Evolutionary conservation across 371 early-diverging fungal genomes (phyloP).

Genomic region (Nosema muscidifuracis): DNA sequence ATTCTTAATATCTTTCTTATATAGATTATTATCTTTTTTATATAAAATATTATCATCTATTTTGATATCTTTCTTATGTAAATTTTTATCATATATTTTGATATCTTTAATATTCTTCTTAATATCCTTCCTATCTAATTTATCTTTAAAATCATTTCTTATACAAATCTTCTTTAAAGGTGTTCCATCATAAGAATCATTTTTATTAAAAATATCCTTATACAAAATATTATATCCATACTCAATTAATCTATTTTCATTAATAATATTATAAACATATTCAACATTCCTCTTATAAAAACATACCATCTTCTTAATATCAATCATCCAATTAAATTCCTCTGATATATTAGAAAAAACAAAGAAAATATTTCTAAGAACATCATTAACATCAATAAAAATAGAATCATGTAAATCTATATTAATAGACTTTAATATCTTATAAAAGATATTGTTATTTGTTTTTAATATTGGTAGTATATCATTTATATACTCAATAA

Average conservation of each 20-base stretch:
- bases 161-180: background rate
- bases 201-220: background rate
- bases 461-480: background rate
- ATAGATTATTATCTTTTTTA: background rate
- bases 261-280: background rate
- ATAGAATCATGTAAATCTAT: background rate
- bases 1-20: background rate
- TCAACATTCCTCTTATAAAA: background rate
- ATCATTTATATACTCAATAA: background rate
- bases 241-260: background rate
- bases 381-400: background rate
- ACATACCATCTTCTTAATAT: background rate
- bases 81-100: background rate
- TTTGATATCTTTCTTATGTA: background rate
- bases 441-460: background rate
- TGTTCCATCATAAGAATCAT: background rate
- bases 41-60: no score
- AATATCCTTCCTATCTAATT: background rate
- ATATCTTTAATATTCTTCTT: background rate
- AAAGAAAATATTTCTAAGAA: background rate
- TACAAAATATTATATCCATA: background rate
- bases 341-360: background rate
- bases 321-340: background rate
- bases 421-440: background rate
- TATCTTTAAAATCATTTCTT: background rate